Base-by-base conservation (phyloP, 2,329 filamentous ascomycete species). In the Magnaporthiopsis rhizophila region DNA sequence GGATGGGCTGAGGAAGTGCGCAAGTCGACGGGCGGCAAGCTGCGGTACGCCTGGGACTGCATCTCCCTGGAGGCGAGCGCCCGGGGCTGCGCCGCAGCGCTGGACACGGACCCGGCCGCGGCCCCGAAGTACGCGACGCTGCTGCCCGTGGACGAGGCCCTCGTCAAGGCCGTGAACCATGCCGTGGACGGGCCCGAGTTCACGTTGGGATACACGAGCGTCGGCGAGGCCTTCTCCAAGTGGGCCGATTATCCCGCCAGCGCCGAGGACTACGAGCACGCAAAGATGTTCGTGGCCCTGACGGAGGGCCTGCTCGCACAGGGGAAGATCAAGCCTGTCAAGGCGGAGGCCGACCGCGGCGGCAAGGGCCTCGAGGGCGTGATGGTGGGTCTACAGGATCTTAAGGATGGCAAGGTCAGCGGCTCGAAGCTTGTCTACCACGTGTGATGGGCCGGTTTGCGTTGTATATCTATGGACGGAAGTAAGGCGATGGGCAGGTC, bases 381-480 rank as follows among this genome's bases (percentile, higher is more conserved):
- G 38, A 24, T 73, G 61, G 67, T 65, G 18, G 74, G 74, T 2
- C n/a, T 75, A 66, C 36, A 71, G 63, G 71, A 74, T 38, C 61
- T 75, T 66, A 72, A 65, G 67, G 66, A 67, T 30, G 70, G 69
- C 18, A 72, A 70, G 71, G 72, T 79, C 26, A 76, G 74, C 66
- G 76, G 72, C 11, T 71, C 69, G 65, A 79, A 79, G 70, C 67
- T 79, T 68, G 77, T 78, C 15, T 78, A 76, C 67, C 24, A 59
- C 75, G 24, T 64, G 24, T 62, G 30, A 63, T 15, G 21, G 45
- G 1, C 18, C 15, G 18, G n/a, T 21, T 53, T 8, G 38, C 2
- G 28, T 36, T 36, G 34, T 12, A 7, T 9, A 34, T 34, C 3
- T 2, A 18, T 13, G 8, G 38, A 18, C 4, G 38, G 1, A 15